Evolutionary conservation across 140 eudicot genomes (phyloP).

Genomic region (Cichorium intybus): DNA sequence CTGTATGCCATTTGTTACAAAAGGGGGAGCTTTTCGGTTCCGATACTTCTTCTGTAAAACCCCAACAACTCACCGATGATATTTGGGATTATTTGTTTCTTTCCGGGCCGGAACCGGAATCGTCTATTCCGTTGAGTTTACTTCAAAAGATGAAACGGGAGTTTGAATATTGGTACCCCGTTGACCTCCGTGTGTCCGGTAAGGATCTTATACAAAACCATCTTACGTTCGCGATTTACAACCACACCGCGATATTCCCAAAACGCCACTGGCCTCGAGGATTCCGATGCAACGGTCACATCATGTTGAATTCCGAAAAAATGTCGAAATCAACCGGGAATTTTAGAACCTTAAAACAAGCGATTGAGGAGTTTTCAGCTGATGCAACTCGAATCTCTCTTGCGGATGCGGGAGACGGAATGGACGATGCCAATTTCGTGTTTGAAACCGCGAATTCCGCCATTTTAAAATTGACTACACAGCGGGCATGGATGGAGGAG

Average conservation of each 20-base stretch:
- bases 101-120: constrained; percentile 61
- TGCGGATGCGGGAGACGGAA: constrained; percentile 97
- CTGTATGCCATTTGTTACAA: constrained; percentile 70
- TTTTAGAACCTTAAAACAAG: constrained; percentile 72
- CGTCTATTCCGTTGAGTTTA: constrained; percentile 43
- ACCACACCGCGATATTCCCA: constrained; percentile 74
- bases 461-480: constrained; percentile 73
- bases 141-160: constrained; percentile 69
- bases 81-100: constrained; percentile 75
- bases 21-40: constrained; percentile 68
- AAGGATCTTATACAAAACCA: constrained; percentile 88
- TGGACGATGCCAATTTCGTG: constrained; percentile 91
- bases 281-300: constrained; percentile 84
- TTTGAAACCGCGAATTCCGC: constrained; percentile 92
- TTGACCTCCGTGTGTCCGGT: constrained; percentile 85
- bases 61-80: constrained; percentile 75
- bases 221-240: constrained; percentile 70
- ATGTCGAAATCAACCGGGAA: constrained; percentile 95
- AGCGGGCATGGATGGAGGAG: constrained; percentile 77
- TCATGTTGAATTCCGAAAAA: constrained; percentile 73
- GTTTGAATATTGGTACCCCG: constrained; percentile 85
- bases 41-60: constrained; percentile 44
- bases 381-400: constrained; percentile 91
- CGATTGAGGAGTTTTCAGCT: constrained; percentile 82
- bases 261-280: constrained; percentile 80